Evolutionary conservation across 495 filamentous ascomycete genomes (phyloP), one percentile per base, ranked within the genome.

Genomic region (Penicillium robsamsonii): DNA sequence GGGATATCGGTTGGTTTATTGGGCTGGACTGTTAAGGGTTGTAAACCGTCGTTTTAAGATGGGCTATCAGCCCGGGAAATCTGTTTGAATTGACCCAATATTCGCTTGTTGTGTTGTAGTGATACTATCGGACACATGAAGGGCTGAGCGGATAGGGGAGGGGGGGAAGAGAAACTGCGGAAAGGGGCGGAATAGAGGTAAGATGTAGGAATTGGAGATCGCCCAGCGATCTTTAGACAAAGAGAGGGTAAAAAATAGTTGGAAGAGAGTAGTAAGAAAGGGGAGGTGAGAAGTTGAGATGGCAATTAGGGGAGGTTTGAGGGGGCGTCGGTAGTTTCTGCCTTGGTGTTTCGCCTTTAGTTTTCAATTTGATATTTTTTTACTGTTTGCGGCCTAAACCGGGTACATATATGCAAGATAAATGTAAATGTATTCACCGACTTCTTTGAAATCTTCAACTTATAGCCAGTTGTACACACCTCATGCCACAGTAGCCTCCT

Each of bases 91-190:
- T 60, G 58, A 59, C 56, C 60, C 61, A 55, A 48, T 60, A 60
- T 55, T 64, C 56, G 61, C 53, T 61, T 43, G 44, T 45, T 64
- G 58, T 56, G 69, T 54, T 55, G 66, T 49, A 59, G 62, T 47
- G 55, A 66, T 67, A 64, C 60, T 67, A 61, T 67, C 59, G 56
- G 57, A 55, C 71, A 71, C 74, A 77, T 77, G 73, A 74, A 75
- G 74, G 72, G 70, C 72, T 60, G 61, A 58, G 53, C 56, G 53
- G 57, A 58, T 59, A 59, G 57, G 59, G 62, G 62, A 22, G 22
- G 22, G 22, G 22, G 22, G n/a, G n/a, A n/a, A 59, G 45, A 47
- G 50, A 37, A 46, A 44, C 37, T 17, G 48, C 37, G 49, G 56
- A 55, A 45, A 56, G 43, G 52, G 51, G 45, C 43, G 43, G 25